Conservation (phyloP, 2,329 filamentous ascomycete genomes). For the Simplicillium aogashimaense region DNA sequence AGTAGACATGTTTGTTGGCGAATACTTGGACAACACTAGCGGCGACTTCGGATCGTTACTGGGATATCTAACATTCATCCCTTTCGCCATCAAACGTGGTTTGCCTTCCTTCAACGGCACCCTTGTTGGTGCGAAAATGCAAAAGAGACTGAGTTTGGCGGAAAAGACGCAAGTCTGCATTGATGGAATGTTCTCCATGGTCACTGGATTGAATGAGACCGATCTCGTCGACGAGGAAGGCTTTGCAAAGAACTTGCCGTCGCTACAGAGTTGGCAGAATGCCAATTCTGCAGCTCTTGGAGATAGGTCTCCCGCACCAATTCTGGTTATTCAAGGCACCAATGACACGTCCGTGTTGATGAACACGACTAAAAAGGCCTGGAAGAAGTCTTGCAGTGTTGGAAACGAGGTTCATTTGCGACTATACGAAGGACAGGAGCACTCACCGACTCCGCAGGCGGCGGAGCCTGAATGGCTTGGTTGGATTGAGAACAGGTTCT, state of each 20-base stretch:
- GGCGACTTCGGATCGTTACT: no score
- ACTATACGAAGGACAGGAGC: slow-evolving; percentile 4
- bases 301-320: slow-evolving; percentile 5
- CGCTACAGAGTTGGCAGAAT: slow-evolving; percentile 5
- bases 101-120: slow-evolving; percentile 1
- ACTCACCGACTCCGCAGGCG: slow-evolving; percentile 4
- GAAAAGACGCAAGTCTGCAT: slow-evolving; percentile 5
- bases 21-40: not conserved
- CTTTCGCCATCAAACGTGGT: slow-evolving; percentile 1
- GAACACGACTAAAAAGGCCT: slow-evolving; percentile 4
- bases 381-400: not conserved
- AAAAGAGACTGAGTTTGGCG: slow-evolving; percentile 2
- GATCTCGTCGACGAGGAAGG: no score
- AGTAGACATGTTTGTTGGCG: slow-evolving; percentile 4
- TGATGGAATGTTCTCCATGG: slow-evolving; percentile 4
- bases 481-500: slow-evolving; percentile 5
- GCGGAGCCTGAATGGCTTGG: slow-evolving; percentile 3
- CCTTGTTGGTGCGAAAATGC: slow-evolving; percentile 1
- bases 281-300: slow-evolving; percentile 2
- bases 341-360: slow-evolving; percentile 6
- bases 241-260: no score
- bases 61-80: slow-evolving; percentile 1
- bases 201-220: not conserved
- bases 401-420: slow-evolving; percentile 8
- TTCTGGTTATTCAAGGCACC: slow-evolving; percentile 7